Conservation (phyloP, 2,329 filamentous ascomycete species). For the Parafenestella ontariensis region DNA sequence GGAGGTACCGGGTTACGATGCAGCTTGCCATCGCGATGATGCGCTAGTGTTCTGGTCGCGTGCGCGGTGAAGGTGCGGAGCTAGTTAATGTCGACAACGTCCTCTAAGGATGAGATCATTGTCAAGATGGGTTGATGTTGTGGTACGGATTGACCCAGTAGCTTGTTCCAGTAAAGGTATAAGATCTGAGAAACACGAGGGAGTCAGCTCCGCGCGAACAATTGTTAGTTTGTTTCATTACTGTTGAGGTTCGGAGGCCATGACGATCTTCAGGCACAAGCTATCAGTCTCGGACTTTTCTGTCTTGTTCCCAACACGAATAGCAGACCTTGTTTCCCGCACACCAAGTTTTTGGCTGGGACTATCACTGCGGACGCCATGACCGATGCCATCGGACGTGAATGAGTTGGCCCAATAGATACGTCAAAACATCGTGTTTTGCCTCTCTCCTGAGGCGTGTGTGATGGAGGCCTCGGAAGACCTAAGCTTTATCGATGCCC, state of each 20-base stretch:
- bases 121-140: neutral
- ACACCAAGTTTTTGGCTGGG: too few species aligned
- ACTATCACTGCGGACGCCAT: neutral
- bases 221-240: neutral
- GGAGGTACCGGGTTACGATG: too few species aligned
- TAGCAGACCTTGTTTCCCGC: too few species aligned
- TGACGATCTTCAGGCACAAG: too few species aligned
- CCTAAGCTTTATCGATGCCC: neutral
- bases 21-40: too few species aligned
- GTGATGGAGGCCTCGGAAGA: neutral
- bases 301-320: too few species aligned
- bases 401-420: neutral
- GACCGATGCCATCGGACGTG: neutral
- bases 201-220: neutral
- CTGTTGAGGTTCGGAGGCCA: too few species aligned
- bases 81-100: neutral
- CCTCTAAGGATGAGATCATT: neutral
- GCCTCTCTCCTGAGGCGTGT: neutral
- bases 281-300: too few species aligned
- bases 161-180: neutral
- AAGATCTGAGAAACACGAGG: neutral
- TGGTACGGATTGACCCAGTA: neutral
- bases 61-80: neutral
- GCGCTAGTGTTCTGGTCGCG: constrained; percentile 1
- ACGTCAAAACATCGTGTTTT: neutral